Evolutionary conservation across 2,329 filamentous ascomycete genomes (phyloP), one percentile per base, ranked within the genome.

Genomic region (Fusarium veterinarium): DNA sequence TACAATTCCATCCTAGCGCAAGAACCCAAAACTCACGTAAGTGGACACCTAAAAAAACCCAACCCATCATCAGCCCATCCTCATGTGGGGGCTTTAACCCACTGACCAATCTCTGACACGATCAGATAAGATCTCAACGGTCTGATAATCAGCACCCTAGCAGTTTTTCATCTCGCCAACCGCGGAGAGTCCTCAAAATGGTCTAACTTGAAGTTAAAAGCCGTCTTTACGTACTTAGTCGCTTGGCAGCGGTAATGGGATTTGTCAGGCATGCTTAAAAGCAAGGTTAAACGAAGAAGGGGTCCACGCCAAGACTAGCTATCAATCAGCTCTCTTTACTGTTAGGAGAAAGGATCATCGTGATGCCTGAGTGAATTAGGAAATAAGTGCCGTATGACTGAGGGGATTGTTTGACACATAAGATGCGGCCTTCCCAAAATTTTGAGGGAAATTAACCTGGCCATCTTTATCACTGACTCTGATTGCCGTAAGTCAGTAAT

Each of bases 81-180:
- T 35, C 4, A n/a, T 28, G 28, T 68, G 60, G 60, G 10, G 23
- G 20, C 30, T 41, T 4, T 16, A 6, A 37, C 13, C 28, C 11
- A 4, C 1, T 23, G 4, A 42, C 41, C 35, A 42, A 31, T 53
- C 35, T 51, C 37, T 42, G 46, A 23, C 33, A 41, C 6, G 48
- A 71, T 71, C 57, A 63, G 69, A 71, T 71, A 71, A 71, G 67
- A 71, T 71, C 31, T 45, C 19, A 52, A 59, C 23, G 7, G n/a
- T 19, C 19, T 52, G 57, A 71, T 71, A 63, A 62, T 57, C 64
- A 59, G 5, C 30, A 33, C 55, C 23, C 40, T 25, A 30, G 14
- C 46, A 25, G 6, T 20, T 23, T 13, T 25, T 37, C 60, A 61
- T 70, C 31, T 70, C 61, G 33, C n/a, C 45, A 51, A 23, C 7